A percentile compares a stretch with the other conserved stretches of the same genome.
Evolutionary conservation across 2,329 filamentous ascomycete species (phyloP).

Genomic region (Davidsoniella neocaledoniae): DNA sequence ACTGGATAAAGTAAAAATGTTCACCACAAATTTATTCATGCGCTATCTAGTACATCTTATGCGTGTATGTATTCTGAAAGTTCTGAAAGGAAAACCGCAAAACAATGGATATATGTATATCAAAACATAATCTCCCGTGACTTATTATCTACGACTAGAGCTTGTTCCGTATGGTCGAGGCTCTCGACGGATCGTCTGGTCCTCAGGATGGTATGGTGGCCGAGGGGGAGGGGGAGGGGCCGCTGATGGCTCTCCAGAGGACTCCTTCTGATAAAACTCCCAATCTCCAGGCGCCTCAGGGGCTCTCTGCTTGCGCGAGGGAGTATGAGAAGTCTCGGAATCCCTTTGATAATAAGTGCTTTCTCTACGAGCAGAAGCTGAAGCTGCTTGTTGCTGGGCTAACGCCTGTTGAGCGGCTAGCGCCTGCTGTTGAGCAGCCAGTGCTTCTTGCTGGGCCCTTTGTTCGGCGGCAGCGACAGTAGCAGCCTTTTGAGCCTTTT

Average conservation of each 20-base stretch:
- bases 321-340: background rate
- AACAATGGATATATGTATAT: too few relatives aligned
- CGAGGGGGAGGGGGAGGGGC: slow-evolving; percentile 9
- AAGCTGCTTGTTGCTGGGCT: slow-evolving; percentile 4
- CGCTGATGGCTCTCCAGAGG: slow-evolving; percentile 2
- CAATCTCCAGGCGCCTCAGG: slow-evolving; percentile 2
- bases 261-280: slow-evolving; percentile 5
- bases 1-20: too few relatives aligned
- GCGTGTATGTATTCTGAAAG: too few relatives aligned
- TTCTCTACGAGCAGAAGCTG: slow-evolving; percentile 6
- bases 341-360: slow-evolving; percentile 7
- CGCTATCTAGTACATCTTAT: too few relatives aligned
- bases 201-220: slow-evolving; percentile 8
- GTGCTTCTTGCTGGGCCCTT: background rate
- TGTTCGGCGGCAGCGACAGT: too few relatives aligned
- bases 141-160: background rate
- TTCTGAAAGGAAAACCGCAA: too few relatives aligned
- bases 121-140: too few relatives aligned
- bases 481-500: too few relatives aligned
- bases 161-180: slow-evolving; percentile 7
- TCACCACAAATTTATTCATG: too few relatives aligned
- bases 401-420: slow-evolving; percentile 5
- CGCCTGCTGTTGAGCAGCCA: background rate
- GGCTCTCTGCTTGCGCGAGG: slow-evolving; percentile 4
- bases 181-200: slow-evolving; percentile 3